Evolutionary conservation across 805 yeast species (phyloP), one percentile per base, ranked within the genome.

Genomic region (Candida maltosa): DNA sequence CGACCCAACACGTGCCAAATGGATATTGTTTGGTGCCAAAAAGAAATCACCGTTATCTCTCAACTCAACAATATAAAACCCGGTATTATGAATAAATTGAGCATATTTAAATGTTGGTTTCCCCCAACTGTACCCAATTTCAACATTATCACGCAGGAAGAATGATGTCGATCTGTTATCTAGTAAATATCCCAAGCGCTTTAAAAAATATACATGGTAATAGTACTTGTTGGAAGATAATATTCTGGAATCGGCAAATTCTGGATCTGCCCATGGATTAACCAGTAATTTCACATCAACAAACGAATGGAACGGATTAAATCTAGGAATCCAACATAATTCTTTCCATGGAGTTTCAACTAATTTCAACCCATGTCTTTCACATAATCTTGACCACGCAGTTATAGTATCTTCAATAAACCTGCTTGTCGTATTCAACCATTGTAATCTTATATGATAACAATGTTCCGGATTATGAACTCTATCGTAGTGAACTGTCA

Each of bases 391-490:
- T 0, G 87, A 76, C 86, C 97, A 83, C 31, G 77, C 48, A 18
- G 41, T 50, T 11, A 56, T 50, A 5, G 58, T 48, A 35, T 55
- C 60, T 29, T 57, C 62, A 28, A 62, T 56, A 35, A 62, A 60
- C 52, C 84, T 85, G 2, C 95, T 83, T 0, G 97, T 87, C 0
- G 95, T 80, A 41, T 84, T 87, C 21, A 91, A 62, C 99, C 99
- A 93, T 54, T 93, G 97, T 10, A 91, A 57, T 31, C 96, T 69
- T 21, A 93, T 73, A 51, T 91, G 97, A 63, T 81, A 93, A 52
- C 97, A 89, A 49, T 89, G 95, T 46, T 85, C 91, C 0, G 97
- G 96, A 52, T 89, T 91, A 55, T 88, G 96, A 3, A 89, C 89
- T 29, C 81, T 73, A 54, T 93, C 99, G 51, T 87, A 86, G 58